Conservation (phyloP, 495 filamentous ascomycete species). For the Tuber calosporum region DNA sequence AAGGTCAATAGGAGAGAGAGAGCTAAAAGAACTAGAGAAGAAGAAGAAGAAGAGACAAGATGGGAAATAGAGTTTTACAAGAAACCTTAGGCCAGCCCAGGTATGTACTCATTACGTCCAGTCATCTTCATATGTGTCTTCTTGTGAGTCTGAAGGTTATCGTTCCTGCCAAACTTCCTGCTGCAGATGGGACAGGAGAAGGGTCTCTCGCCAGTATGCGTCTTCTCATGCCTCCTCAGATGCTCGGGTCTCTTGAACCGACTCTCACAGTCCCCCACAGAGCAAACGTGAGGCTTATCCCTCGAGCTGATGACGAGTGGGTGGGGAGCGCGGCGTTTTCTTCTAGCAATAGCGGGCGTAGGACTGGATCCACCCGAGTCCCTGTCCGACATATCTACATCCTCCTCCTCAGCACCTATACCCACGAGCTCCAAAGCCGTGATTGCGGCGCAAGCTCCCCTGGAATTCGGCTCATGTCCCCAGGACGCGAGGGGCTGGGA, state of each 20-base stretch:
- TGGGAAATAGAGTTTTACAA: background rate
- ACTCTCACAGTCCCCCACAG: constrained; percentile 47
- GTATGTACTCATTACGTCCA: constrained; percentile 30
- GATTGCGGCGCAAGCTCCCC: constrained; percentile 17
- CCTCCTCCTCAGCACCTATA: constrained; percentile 18
- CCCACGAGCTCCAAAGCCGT: constrained; percentile 17
- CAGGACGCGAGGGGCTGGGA: constrained; percentile 19
- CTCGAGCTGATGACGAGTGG: constrained; percentile 28
- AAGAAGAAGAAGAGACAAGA: background rate
- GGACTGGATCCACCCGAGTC: constrained; percentile 23
- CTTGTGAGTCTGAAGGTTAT: constrained; percentile 46
- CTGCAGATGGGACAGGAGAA: constrained; percentile 43
- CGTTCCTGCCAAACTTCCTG: constrained; percentile 45
- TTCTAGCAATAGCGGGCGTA: background rate
- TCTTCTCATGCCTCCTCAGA: constrained; percentile 53
- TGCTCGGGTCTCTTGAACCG: constrained; percentile 54
- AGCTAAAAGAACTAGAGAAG: no score
- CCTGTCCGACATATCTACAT: constrained; percentile 26
- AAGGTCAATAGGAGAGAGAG: no score
- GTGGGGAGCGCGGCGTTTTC: constrained; percentile 8
- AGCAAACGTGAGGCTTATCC: constrained; percentile 43
- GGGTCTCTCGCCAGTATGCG: constrained; percentile 53
- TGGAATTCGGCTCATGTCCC: constrained; percentile 16
- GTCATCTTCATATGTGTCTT: constrained; percentile 41
- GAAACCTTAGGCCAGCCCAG: constrained; percentile 20